A percentile compares a stretch with the other conserved stretches of the same genome.
Conservation (phyloP, 2,329 filamentous ascomycete species). For the Sporothrix protearum region DNA sequence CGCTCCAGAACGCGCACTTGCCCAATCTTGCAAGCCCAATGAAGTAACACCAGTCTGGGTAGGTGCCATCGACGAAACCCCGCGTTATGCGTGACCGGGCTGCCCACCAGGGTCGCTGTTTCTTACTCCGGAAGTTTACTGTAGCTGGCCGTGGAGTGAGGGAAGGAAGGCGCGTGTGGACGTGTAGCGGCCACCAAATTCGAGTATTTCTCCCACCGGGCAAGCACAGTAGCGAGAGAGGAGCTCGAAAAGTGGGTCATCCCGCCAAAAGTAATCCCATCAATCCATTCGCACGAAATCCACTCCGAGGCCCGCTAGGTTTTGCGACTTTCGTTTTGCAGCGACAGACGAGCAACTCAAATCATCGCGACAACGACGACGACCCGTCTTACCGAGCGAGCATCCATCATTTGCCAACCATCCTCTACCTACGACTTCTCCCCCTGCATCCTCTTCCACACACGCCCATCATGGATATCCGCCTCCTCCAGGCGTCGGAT, state of each 20-base stretch:
- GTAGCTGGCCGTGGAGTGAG: background rate
- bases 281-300: constrained; percentile 14
- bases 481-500: constrained; percentile 75
- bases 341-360: background rate
- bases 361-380: background rate
- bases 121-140: background rate
- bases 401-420: background rate
- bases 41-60: background rate
- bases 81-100: background rate
- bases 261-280: background rate
- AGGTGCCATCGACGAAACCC: constrained; percentile 6
- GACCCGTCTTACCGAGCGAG: background rate
- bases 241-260: background rate
- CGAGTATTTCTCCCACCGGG: background rate
- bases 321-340: constrained; percentile 8
- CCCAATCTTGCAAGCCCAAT: background rate
- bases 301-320: constrained; percentile 9
- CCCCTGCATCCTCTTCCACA: no score
- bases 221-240: background rate
- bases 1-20: background rate
- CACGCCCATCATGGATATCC: constrained; percentile 74
- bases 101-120: background rate
- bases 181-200: no score
- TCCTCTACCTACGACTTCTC: background rate
- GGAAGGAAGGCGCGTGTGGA: no score